Conservation (phyloP, 2,329 filamentous ascomycete genomes). For the Didymella arachidicola region DNA sequence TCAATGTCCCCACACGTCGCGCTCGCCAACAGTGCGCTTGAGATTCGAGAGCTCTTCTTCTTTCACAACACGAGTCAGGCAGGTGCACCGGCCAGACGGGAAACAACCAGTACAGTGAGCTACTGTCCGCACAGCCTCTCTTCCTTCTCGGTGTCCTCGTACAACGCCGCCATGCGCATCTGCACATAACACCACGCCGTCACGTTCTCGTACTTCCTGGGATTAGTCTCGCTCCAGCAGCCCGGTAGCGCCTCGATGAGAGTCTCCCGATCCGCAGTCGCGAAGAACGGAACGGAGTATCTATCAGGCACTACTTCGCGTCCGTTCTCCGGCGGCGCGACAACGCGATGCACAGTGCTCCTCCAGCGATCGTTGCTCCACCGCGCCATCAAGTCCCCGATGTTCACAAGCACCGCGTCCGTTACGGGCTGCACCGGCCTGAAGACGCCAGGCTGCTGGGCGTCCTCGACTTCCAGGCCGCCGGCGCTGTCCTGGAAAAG, state of each 20-base stretch:
- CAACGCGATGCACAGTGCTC: not conserved
- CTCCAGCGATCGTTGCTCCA: not conserved
- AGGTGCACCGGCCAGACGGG: no score
- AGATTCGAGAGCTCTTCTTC: no score
- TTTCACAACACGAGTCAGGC: no score
- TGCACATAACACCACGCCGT: not conserved
- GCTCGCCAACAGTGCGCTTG: no score
- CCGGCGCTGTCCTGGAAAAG: not conserved
- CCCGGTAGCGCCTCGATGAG: not conserved
- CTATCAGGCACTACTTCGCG: not conserved
- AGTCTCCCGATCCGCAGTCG: not conserved
- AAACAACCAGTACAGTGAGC: no score
- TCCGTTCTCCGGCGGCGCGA: not conserved
- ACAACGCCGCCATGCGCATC: not conserved
- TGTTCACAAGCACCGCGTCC: not conserved
- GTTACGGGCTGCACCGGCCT: not conserved
- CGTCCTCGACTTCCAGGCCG: not conserved
- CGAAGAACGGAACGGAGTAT: not conserved
- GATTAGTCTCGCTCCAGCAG: not conserved
- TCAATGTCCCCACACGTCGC: no score
- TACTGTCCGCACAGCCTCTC: no score
- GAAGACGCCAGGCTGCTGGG: not conserved
- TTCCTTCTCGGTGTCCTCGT: not conserved
- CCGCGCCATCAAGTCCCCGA: not conserved
- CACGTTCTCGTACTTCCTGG: not conserved